Evolutionary conservation across 2,329 filamentous ascomycete genomes (phyloP), one percentile per base, ranked within the genome.

Genomic region (Hypoxylon sp.): DNA sequence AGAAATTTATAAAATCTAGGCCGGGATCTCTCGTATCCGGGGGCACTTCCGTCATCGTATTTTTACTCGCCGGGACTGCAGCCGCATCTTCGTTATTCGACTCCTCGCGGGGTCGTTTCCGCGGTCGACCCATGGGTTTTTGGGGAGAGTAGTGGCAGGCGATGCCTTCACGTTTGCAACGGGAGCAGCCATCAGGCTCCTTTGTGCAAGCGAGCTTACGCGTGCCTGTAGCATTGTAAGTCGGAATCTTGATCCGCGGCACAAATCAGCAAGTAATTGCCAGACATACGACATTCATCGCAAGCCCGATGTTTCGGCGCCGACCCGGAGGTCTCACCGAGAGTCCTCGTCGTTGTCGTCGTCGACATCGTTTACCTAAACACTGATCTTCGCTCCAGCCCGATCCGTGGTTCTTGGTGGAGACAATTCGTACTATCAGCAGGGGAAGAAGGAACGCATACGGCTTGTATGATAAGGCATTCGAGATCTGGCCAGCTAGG

Each of bases 121-220:
- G 82, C 22, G 89, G 89, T 46, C 89, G 83, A 3, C 89, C 89
- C 89, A 91, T 91, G 44, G 82, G 87, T 78, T 91, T 91, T 76
- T 91, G 89, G 11, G 84, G 81, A 6, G 89, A 91, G 78, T 91
- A 91, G 70, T 88, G 82, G 74, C 89, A 91, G 46, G 67, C 61
- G 46, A 90, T 85, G 64, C 82, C 83, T 72, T 91, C 89, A 62
- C 82, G 83, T 61, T 80, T 82, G 75, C 89, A 91, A 63, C 89
- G 85, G 6, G 82, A 79, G 76, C 89, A 91, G 62, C 88, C 88
- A 58, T 85, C 83, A 1, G 82, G 76, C 72, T 91, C 87, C 74
- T 91, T 91, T 44, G 87, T 86, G 77, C 89, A 91, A 50, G 89
- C 89, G 51, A 91, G 84, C 76, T 91, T 91, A 58, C 89, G 85